These are phyloP conservation scores for Dillenia suffruticosa DNA, from an alignment of 164 flowering plant species.

Conservation along the genomic window DNA sequence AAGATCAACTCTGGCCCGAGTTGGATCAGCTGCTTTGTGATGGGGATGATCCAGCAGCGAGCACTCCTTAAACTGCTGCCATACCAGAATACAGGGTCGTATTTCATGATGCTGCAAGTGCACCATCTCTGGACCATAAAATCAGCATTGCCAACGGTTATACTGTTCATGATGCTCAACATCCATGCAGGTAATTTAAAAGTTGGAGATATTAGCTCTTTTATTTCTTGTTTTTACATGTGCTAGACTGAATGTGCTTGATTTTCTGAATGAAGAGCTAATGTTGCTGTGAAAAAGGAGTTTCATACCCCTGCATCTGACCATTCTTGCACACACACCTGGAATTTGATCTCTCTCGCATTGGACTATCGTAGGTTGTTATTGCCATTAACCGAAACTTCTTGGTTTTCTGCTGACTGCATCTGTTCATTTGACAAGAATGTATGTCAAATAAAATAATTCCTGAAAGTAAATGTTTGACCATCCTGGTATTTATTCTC, in stretches of 20 bases:
- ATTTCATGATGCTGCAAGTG: conserved; percentile 49
- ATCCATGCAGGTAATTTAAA: conserved; percentile 73
- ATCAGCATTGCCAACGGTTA: conserved; percentile 65
- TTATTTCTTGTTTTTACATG: not conserved
- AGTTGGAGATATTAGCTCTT: not conserved
- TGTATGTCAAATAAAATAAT: no score
- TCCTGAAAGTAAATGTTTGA: conserved; percentile 1
- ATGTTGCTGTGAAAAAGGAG: conserved; percentile 82
- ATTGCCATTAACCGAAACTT: not conserved
- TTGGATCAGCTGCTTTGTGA: conserved; percentile 80
- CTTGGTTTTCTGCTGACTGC: no score
- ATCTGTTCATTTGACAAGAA: no score
- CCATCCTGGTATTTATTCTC: not conserved
- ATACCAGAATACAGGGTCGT: conserved; percentile 80
- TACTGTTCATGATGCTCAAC: conserved; percentile 79
- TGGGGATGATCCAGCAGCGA: conserved; percentile 62
- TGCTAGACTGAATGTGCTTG: not conserved
- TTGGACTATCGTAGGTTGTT: conserved; percentile 70
- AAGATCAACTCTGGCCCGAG: conserved; percentile 87
- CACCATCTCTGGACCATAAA: conserved; percentile 32
- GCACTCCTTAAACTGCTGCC: conserved; percentile 94
- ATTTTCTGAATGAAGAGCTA: conserved; percentile 47
- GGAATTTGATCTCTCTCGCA: conserved; percentile 89
- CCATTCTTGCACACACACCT: conserved; percentile 96
- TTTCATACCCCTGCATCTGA: conserved; percentile 88